Evolutionary conservation across 1,139 yeast species (phyloP), one percentile per base, ranked within the genome.

Genomic region (Diutina sp.): DNA sequence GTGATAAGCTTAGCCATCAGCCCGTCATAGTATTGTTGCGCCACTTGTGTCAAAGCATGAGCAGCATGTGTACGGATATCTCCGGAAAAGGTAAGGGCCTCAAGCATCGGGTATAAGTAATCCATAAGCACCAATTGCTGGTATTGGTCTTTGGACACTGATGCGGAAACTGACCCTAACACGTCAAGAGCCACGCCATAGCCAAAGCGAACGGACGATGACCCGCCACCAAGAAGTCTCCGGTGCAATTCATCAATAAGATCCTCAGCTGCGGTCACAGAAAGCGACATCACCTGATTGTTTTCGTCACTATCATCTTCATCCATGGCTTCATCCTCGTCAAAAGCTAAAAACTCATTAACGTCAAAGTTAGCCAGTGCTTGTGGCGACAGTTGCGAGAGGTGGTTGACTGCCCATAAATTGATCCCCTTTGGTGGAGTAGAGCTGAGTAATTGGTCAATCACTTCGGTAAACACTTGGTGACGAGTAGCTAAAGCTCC

Each of bases 1-100:
- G 77, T 64, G 3, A 93, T 73, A 60, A 91, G 65, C 2, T 68
- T 68, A 51, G 74, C 71, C 7, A 90, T 69, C 0, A 88, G 81
- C 0, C 83, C 82, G 55, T 77, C 69, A 61, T 85, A 87, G 53
- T 87, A 76, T 7, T 70, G 70, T 12, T 72, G 64, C 0, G 95
- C 80, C 9, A 91, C 69, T 30, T 46, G 41, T 1, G 16, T 14
- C 12, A 61, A 46, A 2, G 61, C 56, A 6, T 47, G 57, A 2
- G 62, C 61, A 45, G 59, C 61, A 8, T 56, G 32, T 9, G 58
- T 57, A 12, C 56, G 57, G 3, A 38, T 56, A 11, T 55, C 56
- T 2, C 58, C 57, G 0, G 58, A 35, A 16, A 45, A 58, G 8
- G 63, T 61, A 30, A 61, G 57, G 1, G 61, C 62, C 18, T 61